These are phyloP conservation scores for Haplosporangium sp. DNA, from an alignment of 371 early-diverging fungal genomes.

Conservation along the genomic window DNA sequence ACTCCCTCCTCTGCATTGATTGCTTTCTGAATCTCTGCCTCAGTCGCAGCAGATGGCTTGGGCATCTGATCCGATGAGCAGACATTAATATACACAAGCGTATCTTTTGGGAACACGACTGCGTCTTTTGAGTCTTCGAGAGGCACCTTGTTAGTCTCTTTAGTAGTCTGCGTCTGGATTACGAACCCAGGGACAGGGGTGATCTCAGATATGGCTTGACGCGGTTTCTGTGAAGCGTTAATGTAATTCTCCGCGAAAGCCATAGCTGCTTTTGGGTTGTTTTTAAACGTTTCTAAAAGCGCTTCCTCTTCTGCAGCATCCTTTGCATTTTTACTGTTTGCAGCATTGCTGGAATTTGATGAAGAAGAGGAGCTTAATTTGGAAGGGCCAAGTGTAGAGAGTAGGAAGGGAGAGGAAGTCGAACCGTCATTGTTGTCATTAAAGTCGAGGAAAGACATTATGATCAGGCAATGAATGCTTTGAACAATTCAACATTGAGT, in stretches of 20 bases:
- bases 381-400: not conserved
- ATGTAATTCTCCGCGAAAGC: slow-evolving; percentile 33
- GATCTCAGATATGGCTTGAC: slow-evolving; percentile 41
- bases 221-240: slow-evolving; percentile 32
- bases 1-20: slow-evolving; percentile 70
- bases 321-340: slow-evolving; percentile 2
- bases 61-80: slow-evolving; percentile 74
- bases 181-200: slow-evolving; percentile 73
- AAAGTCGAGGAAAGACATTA: slow-evolving; percentile 6
- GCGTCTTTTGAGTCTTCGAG: slow-evolving; percentile 15
- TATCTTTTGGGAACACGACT: slow-evolving; percentile 55
- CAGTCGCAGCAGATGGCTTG: slow-evolving; percentile 65
- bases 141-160: slow-evolving; percentile 25
- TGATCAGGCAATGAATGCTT: not conserved
- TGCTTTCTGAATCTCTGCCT: slow-evolving; percentile 74
- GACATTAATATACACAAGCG: slow-evolving; percentile 78
- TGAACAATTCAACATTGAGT: no score
- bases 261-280: slow-evolving; percentile 40
- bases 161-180: slow-evolving; percentile 63
- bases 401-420: not conserved
- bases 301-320: slow-evolving; percentile 42
- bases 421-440: not conserved
- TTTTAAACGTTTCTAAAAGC: slow-evolving; percentile 30
- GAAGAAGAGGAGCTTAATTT: not conserved
- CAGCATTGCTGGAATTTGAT: not conserved